Conservation (phyloP, 2,329 filamentous ascomycete genomes). For the Colletotrichum godetiae region DNA sequence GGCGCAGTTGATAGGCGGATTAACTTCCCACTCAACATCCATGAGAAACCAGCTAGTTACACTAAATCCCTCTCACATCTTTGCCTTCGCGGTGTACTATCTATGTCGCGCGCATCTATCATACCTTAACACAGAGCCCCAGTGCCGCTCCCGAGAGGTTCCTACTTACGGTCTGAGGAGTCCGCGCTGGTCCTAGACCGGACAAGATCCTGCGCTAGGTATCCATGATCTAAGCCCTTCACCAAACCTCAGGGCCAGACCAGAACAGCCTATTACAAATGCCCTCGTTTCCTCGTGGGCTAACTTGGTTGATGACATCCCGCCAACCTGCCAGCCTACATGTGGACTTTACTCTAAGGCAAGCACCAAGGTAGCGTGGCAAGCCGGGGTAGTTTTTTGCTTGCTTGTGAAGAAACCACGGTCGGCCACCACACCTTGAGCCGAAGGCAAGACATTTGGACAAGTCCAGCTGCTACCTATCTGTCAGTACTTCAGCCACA, state of each 20-base stretch:
- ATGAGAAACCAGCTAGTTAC: neutral
- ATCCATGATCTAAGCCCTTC: neutral
- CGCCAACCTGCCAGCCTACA: neutral
- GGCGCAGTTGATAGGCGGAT: conserved; percentile 27
- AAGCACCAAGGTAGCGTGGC: no score
- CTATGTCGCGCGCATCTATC: neutral
- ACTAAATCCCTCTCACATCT: neutral
- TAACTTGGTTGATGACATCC: neutral
- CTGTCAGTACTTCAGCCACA: neutral
- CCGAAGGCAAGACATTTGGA: neutral
- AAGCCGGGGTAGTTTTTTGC: neutral
- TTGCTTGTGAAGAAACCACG: neutral
- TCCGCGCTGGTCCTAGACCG: neutral
- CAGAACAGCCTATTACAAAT: neutral
- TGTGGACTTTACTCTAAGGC: neutral
- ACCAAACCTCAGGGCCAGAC: neutral
- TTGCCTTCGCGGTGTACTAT: neutral
- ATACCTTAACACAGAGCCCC: neutral
- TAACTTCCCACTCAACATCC: neutral
- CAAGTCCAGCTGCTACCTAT: neutral
- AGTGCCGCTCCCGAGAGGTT: conserved; percentile 2
- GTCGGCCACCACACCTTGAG: neutral
- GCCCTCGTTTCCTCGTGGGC: neutral
- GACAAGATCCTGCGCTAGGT: neutral
- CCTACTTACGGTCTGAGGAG: neutral